Evolutionary conservation across 2,329 filamentous ascomycete genomes (phyloP).

Genomic region (Aspergillus flavus): DNA sequence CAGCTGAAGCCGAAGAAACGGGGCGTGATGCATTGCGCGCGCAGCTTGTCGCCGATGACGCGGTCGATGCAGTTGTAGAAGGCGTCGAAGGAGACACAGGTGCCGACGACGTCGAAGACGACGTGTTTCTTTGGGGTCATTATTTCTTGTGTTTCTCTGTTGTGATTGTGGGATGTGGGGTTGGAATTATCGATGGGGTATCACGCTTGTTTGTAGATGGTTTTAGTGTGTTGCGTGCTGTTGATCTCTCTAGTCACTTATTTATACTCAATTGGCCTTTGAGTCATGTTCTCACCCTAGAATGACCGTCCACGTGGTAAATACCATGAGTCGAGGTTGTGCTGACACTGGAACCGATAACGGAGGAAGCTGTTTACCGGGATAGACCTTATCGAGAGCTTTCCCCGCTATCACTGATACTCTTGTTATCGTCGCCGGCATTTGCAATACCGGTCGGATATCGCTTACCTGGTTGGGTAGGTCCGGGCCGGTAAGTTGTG

Average conservation of each 20-base stretch:
- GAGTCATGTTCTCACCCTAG: too few relatives aligned
- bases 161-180: neutral
- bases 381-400: neutral
- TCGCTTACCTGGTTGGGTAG: neutral
- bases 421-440: neutral
- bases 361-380: neutral
- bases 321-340: neutral
- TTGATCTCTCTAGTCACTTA: neutral
- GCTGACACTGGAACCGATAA: neutral
- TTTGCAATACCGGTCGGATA: neutral
- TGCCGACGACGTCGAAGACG: slow-evolving; percentile 57
- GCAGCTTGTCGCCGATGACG: slow-evolving; percentile 41
- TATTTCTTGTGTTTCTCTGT: neutral
- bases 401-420: neutral
- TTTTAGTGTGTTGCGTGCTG: neutral
- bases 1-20: slow-evolving; percentile 47
- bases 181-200: neutral
- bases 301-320: neutral
- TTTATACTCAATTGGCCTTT: neutral
- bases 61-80: slow-evolving; percentile 42
- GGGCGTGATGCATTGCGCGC: slow-evolving; percentile 36
- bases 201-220: neutral
- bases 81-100: slow-evolving; percentile 48
- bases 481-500: neutral
- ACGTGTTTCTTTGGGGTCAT: slow-evolving; percentile 42